Percentiles rank a stretch among this genome's conserved stretches.
phyloP scores from a whole-genome alignment of 1,139 yeast species.

The Zygoascus sp. region DNA sequence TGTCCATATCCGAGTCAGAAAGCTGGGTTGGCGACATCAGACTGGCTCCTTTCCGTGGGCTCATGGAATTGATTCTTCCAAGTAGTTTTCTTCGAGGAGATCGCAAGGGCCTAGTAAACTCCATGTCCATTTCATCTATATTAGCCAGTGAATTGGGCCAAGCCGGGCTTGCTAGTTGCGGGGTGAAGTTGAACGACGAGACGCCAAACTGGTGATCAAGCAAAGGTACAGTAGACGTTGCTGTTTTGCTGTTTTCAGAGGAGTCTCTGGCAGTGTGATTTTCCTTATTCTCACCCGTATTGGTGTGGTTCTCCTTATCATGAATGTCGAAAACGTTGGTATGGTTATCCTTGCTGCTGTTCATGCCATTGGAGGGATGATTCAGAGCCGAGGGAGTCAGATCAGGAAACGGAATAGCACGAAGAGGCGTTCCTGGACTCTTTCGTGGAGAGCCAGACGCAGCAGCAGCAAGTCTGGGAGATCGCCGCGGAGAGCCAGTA shows the following conservation, averaged over 20 bases:
- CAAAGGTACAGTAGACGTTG: neutral
- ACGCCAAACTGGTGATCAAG: neutral
- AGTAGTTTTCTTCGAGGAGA: slow-evolving; percentile 5
- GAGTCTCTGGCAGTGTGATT: no score
- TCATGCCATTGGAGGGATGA: neutral
- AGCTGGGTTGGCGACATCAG: neutral
- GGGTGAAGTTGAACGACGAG: neutral
- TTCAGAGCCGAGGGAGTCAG: neutral
- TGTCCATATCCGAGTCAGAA: slow-evolving; percentile 6
- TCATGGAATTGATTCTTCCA: slow-evolving; percentile 10
- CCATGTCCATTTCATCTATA: slow-evolving; percentile 8
- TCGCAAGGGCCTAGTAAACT: slow-evolving; percentile 13
- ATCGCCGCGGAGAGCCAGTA: neutral
- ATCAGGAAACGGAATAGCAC: slow-evolving; percentile 4
- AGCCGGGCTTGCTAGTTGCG: slow-evolving; percentile 4
- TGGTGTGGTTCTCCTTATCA: neutral
- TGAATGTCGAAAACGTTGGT: neutral
- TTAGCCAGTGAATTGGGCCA: slow-evolving; percentile 1
- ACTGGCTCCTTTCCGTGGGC: slow-evolving; percentile 8
- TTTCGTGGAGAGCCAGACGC: neutral
- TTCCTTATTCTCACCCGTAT: no score
- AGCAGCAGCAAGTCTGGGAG: neutral
- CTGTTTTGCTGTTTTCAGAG: no score
- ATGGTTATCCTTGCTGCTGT: neutral
- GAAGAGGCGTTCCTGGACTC: neutral